Conservation (phyloP, 2,329 filamentous ascomycete species). For the Beauveria asiatica region DNA sequence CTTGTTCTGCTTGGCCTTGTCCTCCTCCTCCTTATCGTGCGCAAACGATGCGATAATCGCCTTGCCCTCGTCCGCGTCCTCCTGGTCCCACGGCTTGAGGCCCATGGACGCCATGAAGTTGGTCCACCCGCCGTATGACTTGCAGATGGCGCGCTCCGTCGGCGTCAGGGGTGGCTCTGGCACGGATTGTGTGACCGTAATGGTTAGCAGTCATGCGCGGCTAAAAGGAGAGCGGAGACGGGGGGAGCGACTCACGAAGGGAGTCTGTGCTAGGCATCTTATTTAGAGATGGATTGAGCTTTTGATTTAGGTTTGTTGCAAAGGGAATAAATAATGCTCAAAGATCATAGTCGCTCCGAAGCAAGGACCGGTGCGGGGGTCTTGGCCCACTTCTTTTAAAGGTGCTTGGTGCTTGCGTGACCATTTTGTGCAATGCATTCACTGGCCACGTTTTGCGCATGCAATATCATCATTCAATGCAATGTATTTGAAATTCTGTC, state of each 20-base stretch:
- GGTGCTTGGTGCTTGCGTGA: too few relatives aligned
- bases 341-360: too few relatives aligned
- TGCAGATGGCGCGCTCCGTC: slow-evolving; percentile 8
- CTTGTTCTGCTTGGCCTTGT: background rate
- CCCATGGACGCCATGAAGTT: slow-evolving; percentile 7
- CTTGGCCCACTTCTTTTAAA: too few relatives aligned
- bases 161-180: slow-evolving; percentile 11
- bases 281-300: background rate
- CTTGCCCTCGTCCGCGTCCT: slow-evolving; percentile 10
- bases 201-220: too few relatives aligned
- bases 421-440: background rate
- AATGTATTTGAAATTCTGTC: background rate
- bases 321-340: too few relatives aligned
- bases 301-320: background rate
- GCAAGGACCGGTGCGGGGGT: too few relatives aligned
- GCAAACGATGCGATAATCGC: slow-evolving; percentile 4
- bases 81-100: slow-evolving; percentile 6
- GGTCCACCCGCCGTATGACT: slow-evolving; percentile 12
- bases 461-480: background rate
- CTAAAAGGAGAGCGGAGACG: too few relatives aligned
- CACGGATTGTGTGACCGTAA: too few relatives aligned
- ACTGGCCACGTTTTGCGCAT: background rate
- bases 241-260: too few relatives aligned
- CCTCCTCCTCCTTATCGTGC: background rate
- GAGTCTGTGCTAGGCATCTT: too few relatives aligned